phyloP scores from a whole-genome alignment of 768 basidiomycete species.

The Leccinum aurantiacum region DNA sequence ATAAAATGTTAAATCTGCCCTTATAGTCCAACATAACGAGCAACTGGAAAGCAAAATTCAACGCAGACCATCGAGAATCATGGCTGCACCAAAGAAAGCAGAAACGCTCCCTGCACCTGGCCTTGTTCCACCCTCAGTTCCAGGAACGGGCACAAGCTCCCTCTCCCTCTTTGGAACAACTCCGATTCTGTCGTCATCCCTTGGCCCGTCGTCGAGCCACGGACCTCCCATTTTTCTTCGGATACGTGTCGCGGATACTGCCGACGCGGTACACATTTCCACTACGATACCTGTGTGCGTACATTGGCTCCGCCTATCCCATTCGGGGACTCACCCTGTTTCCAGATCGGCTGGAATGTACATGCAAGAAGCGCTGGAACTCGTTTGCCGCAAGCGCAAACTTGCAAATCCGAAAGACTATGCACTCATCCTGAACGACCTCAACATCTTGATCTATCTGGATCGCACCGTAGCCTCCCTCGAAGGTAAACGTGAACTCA shows the following conservation, averaged over 20 bases:
- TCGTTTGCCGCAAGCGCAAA: constrained; percentile 71
- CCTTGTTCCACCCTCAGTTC: constrained; percentile 39
- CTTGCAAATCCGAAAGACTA: constrained; percentile 74
- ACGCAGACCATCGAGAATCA: constrained; percentile 68
- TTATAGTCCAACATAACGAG: constrained; percentile 71
- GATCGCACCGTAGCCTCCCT: constrained; percentile 96
- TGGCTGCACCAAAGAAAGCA: constrained; percentile 58
- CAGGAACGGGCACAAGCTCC: constrained; percentile 45
- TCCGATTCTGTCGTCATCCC: constrained; percentile 59
- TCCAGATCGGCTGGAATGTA: constrained; percentile 87
- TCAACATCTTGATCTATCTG: constrained; percentile 79
- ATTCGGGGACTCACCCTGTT: neutral
- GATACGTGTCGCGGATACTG: constrained; percentile 76
- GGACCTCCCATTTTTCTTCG: constrained; percentile 84
- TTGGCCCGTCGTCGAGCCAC: constrained; percentile 67
- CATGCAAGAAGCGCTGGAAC: constrained; percentile 92
- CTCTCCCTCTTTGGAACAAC: constrained; percentile 48
- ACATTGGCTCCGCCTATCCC: neutral
- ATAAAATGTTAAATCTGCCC: neutral
- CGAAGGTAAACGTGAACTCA: constrained; percentile 81
- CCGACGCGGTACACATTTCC: constrained; percentile 80
- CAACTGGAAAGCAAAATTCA: constrained; percentile 78
- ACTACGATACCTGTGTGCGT: constrained; percentile 91
- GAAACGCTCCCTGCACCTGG: constrained; percentile 43
- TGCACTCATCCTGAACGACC: constrained; percentile 63